A percentile compares a stretch with the other conserved stretches of the same genome.
These are phyloP conservation scores for Leucogyrophana mollusca DNA, from an alignment of 768 basidiomycete genomes.

Conservation along the genomic window DNA sequence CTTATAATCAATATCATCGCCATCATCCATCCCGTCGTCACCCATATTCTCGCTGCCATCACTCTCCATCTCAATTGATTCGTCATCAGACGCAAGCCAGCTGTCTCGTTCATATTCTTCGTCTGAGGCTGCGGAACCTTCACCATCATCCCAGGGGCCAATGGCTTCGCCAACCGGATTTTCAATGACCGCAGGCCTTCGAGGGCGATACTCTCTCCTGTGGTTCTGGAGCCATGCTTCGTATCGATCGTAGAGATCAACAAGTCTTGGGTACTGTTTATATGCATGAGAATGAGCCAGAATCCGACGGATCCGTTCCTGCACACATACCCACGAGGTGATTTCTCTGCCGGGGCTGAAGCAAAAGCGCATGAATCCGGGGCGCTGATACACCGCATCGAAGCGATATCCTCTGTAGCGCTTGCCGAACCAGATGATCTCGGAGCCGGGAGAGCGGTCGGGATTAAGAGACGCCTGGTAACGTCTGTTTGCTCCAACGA, in stretches of 20 bases:
- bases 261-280: neutral
- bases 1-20: neutral
- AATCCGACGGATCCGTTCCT: constrained; percentile 26
- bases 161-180: constrained; percentile 1
- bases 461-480: constrained; percentile 13
- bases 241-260: constrained; percentile 1
- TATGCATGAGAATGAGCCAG: constrained; percentile 24
- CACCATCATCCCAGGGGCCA: neutral
- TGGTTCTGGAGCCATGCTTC: neutral
- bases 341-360: neutral
- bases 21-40: constrained; percentile 12
- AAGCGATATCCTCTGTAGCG: constrained; percentile 15
- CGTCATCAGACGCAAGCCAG: constrained; percentile 31
- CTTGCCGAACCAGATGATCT: constrained; percentile 17
- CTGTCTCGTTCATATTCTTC: neutral
- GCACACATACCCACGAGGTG: constrained; percentile 17
- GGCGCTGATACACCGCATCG: constrained; percentile 10
- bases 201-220: neutral
- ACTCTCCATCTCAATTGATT: constrained; percentile 30
- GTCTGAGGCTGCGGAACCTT: neutral
- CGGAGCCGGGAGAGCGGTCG: constrained; percentile 21
- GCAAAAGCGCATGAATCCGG: constrained; percentile 12
- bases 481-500: constrained; percentile 12
- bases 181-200: neutral
- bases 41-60: too few species aligned